These are phyloP conservation scores for Spongispora temasekensis DNA, from an alignment of 1,284 basidiomycete species.

Conservation along the genomic window DNA sequence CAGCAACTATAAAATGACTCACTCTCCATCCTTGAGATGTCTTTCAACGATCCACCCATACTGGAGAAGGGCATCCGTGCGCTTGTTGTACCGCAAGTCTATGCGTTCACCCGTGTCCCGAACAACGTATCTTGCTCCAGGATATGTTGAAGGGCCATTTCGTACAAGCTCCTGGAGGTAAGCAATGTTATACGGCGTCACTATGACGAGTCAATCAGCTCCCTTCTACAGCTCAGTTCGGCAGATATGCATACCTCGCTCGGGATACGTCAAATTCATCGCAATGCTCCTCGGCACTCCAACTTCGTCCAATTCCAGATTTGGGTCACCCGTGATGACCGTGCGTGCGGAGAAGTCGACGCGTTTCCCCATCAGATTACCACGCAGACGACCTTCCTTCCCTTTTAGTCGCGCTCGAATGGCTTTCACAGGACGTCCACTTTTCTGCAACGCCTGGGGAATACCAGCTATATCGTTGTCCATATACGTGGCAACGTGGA, in stretches of 20 bases:
- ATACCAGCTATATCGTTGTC: slow-evolving; percentile 99
- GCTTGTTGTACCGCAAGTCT: slow-evolving; percentile 95
- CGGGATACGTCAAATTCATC: slow-evolving; percentile 97
- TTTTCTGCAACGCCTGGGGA: slow-evolving; percentile 97
- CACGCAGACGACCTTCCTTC: slow-evolving; percentile 97
- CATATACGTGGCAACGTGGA: slow-evolving; percentile 99
- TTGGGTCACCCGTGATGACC: slow-evolving; percentile 99
- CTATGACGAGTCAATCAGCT: slow-evolving; percentile 42
- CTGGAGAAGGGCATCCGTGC: slow-evolving; percentile 96
- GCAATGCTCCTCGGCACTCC: slow-evolving; percentile 98
- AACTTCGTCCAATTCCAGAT: slow-evolving; percentile 95
- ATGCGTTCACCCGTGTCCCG: slow-evolving; percentile 98
- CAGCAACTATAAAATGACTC: slow-evolving; percentile 33
- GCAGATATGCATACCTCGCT: slow-evolving; percentile 67
- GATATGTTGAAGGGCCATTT: slow-evolving; percentile 94
- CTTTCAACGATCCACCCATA: slow-evolving; percentile 99
- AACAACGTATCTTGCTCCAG: slow-evolving; percentile 96
- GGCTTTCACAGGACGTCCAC: slow-evolving; percentile 96
- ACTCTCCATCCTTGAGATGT: slow-evolving; percentile 98
- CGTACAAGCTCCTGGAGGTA: slow-evolving; percentile 96
- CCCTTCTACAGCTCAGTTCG: neutral
- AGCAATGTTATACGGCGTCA: slow-evolving; percentile 96
- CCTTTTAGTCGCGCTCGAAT: slow-evolving; percentile 98
- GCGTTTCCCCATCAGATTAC: slow-evolving; percentile 99
- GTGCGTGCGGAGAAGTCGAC: slow-evolving; percentile 99